Percentiles rank a stretch among this genome's conserved stretches.
These are phyloP conservation scores for Penicillium diatomitis DNA, from an alignment of 495 filamentous ascomycete genomes.

Conservation along the genomic window DNA sequence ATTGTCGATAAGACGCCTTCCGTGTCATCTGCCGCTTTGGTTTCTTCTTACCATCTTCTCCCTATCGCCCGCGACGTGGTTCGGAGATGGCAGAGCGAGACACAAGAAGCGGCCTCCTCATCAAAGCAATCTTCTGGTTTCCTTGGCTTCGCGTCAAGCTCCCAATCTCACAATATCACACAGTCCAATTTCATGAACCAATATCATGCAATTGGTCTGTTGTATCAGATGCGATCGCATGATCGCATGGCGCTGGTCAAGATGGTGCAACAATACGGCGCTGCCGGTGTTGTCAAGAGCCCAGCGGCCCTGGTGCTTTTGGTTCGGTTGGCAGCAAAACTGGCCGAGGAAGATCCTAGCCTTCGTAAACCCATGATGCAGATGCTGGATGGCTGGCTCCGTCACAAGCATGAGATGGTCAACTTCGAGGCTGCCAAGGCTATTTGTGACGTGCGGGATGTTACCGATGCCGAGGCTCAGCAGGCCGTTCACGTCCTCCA, in stretches of 20 bases:
- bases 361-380: slow-evolving; percentile 91
- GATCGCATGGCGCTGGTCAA: slow-evolving; percentile 99
- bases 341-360: slow-evolving; percentile 85
- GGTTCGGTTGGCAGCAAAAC: slow-evolving; percentile 84
- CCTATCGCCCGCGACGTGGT: slow-evolving; percentile 93
- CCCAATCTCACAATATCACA: slow-evolving; percentile 51
- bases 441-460: slow-evolving; percentile 88
- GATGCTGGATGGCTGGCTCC: slow-evolving; percentile 89
- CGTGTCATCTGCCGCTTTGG: slow-evolving; percentile 91
- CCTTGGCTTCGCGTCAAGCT: slow-evolving; percentile 75
- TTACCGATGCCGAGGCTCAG: slow-evolving; percentile 81
- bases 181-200: slow-evolving; percentile 89
- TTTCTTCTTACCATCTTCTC: slow-evolving; percentile 96
- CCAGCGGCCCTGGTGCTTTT: slow-evolving; percentile 87
- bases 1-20: slow-evolving; percentile 99
- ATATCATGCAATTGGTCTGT: slow-evolving; percentile 94
- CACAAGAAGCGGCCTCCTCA: slow-evolving; percentile 89
- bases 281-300: slow-evolving; percentile 86
- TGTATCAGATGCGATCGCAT: slow-evolving; percentile 96
- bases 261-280: slow-evolving; percentile 98
- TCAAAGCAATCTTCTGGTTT: slow-evolving; percentile 83
- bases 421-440: slow-evolving; percentile 99
- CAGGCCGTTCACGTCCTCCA: slow-evolving; percentile 94
- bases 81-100: slow-evolving; percentile 96
- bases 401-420: slow-evolving; percentile 99